Evolutionary conservation across 2,329 filamentous ascomycete genomes (phyloP).

Genomic region (Cercospora canescens): DNA sequence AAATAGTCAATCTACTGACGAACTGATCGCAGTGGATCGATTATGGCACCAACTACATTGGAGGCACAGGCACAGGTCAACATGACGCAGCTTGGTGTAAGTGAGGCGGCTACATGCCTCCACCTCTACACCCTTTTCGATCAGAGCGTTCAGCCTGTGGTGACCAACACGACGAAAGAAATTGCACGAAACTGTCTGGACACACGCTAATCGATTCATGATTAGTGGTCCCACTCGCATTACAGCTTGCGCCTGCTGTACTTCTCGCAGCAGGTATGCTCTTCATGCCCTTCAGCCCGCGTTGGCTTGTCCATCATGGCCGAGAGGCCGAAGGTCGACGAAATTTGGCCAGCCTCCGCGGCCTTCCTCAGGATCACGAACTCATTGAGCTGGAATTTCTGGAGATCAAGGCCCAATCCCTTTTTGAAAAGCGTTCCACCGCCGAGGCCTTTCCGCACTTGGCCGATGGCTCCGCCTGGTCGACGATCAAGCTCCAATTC

Average conservation of each 20-base stretch:
- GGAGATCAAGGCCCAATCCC: constrained; percentile 77
- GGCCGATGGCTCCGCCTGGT: constrained; percentile 59
- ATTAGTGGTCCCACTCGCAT: constrained; percentile 62
- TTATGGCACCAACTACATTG: constrained; percentile 44
- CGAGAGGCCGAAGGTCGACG: constrained; percentile 67
- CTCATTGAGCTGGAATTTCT: constrained; percentile 74
- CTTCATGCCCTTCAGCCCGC: constrained; percentile 74
- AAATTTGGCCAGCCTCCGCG: constrained; percentile 65
- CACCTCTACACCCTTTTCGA: not conserved
- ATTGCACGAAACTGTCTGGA: not conserved
- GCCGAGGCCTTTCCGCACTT: constrained; percentile 68
- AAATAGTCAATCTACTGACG: not conserved
- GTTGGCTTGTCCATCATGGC: constrained; percentile 71
- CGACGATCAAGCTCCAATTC: constrained; percentile 66
- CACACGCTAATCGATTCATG: not conserved
- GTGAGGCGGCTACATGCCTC: not conserved
- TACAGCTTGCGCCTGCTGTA: constrained; percentile 68
- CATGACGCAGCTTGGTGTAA: constrained; percentile 66
- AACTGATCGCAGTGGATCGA: constrained; percentile 3
- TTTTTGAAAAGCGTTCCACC: constrained; percentile 73
- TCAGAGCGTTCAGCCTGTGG: not conserved
- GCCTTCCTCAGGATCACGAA: constrained; percentile 62
- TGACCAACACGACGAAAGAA: not conserved
- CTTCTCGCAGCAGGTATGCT: constrained; percentile 67
- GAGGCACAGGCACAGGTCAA: constrained; percentile 59